Evolutionary conservation across 1,139 yeast genomes (phyloP).

Genomic region (Ogataea hybrid): DNA sequence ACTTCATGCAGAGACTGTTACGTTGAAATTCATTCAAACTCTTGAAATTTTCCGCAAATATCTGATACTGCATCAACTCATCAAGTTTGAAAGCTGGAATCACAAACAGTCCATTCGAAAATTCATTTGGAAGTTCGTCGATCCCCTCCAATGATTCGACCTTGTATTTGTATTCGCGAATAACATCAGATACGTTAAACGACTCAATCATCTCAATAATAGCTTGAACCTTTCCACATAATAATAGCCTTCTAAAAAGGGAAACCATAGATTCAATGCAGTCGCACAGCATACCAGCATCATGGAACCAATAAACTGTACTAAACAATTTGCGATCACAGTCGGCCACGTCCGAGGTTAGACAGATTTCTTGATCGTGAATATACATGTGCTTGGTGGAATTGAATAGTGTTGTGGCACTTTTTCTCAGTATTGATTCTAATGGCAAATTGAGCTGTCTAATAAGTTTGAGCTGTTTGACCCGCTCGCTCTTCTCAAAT

Average conservation of each 20-base stretch:
- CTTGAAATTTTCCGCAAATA: constrained; percentile 21
- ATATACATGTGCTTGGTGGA: constrained; percentile 53
- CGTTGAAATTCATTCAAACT: constrained; percentile 12
- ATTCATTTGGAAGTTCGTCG: not conserved
- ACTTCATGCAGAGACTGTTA: constrained; percentile 1
- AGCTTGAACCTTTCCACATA: constrained; percentile 65
- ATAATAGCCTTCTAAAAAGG: constrained; percentile 62
- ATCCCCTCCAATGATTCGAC: constrained; percentile 26
- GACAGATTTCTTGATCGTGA: constrained; percentile 32
- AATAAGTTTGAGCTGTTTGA: constrained; percentile 60
- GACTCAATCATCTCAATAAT: constrained; percentile 53
- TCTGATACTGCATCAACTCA: constrained; percentile 28
- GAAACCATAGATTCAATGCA: constrained; percentile 60
- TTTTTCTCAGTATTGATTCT: constrained; percentile 58
- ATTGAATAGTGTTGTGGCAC: constrained; percentile 65
- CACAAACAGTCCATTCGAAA: constrained; percentile 5
- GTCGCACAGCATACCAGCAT: constrained; percentile 65
- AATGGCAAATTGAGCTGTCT: constrained; percentile 53
- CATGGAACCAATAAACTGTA: constrained; percentile 75
- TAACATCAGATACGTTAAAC: constrained; percentile 49
- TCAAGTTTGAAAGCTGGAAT: constrained; percentile 19
- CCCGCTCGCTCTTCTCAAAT: constrained; percentile 42
- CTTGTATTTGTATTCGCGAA: constrained; percentile 53
- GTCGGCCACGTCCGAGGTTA: constrained; percentile 44
- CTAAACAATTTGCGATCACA: constrained; percentile 53